These are phyloP conservation scores for Pseudocohnilembus persalinus DNA, from an alignment of 169 alveolate genomes.

Conservation along the genomic window DNA sequence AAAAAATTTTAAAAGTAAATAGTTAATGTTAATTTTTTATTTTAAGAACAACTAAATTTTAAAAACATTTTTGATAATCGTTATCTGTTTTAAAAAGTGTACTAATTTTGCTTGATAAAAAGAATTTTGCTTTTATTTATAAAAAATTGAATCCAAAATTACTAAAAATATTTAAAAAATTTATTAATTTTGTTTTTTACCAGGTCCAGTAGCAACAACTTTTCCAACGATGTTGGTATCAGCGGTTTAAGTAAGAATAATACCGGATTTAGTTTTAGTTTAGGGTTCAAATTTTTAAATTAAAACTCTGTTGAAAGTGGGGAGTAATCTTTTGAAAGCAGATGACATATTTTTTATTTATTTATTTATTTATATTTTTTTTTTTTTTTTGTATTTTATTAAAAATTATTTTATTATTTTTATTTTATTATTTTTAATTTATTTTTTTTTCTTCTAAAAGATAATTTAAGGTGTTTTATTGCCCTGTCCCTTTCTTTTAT, in stretches of 20 bases:
- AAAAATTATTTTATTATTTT: too few relatives aligned
- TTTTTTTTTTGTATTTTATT: too few relatives aligned
- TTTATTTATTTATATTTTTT: background rate
- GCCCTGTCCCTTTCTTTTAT: too few relatives aligned
- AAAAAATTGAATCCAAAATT: background rate
- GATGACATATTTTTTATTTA: conserved; percentile 23
- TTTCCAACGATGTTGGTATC: conserved; percentile 38
- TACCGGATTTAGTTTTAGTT: conserved; percentile 65
- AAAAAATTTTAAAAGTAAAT: too few relatives aligned
- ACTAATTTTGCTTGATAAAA: too few relatives aligned
- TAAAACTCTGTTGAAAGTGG: conserved; percentile 60
- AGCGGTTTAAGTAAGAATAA: conserved; percentile 44
- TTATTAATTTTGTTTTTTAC: background rate
- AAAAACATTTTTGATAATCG: too few relatives aligned
- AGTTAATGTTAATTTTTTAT: too few relatives aligned
- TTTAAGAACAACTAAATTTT: too few relatives aligned
- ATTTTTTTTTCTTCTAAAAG: too few relatives aligned
- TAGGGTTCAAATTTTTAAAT: conserved; percentile 58
- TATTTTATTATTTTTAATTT: too few relatives aligned
- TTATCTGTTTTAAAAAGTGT: too few relatives aligned
- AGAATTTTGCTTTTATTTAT: background rate
- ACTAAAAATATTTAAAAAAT: background rate
- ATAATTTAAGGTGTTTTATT: too few relatives aligned
- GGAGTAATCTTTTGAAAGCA: conserved; percentile 54
- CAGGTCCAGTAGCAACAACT: conserved; percentile 29